Base-by-base conservation (phyloP, 352 stramenopile genomes). In the Hyaloperonospora arabidopsidis region DNA sequence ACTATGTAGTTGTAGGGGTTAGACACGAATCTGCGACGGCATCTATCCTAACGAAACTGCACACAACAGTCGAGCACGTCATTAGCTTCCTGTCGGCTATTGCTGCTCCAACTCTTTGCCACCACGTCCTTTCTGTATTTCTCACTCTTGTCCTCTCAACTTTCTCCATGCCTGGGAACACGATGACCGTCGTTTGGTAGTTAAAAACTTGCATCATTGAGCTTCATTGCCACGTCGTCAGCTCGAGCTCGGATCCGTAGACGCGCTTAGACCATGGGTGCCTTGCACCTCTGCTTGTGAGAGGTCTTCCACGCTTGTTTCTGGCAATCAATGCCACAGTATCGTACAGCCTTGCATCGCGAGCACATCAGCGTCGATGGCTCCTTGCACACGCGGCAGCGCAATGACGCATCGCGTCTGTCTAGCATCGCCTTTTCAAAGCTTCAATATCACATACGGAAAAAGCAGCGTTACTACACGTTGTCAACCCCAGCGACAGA, bases 231-330 rank as follows among this genome's bases (percentile, higher is more conserved):
- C 25, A 40, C 45, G 40, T 59, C 23, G 45, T 54, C 51, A 68
- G 43, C 57, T 58, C 47, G 35, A 70, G 49, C 59, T 58, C 14
- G 41, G 50, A 61, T 44, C 56, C 35, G 28, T 45, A 17, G 41
- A 54, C 15, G 28, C 29, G 15, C 21, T 67, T 74, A 76, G 41
- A 61, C 68, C 45, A 41, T 17, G 52, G 73, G 71, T 14, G 72
- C 67, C 74, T 91, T 93, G 74, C 84, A 93, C 29, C 80, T 81
- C 54, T 76, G 78, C 79, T 93, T 94, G 82, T 92, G 84, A 50
- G 73, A 63, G 19, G 59, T 64, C 73, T 91, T 91, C 84, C 84
- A 95, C 74, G 92, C 81, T 61, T 93, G 80, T 67, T 89, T 91
- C 65, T 95, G 84, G 76, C 84, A 95, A 15, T 90, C 79, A 18